Evolutionary conservation across 176 grass and related monocot genomes (phyloP).

Genomic region (Avena sativa): DNA sequence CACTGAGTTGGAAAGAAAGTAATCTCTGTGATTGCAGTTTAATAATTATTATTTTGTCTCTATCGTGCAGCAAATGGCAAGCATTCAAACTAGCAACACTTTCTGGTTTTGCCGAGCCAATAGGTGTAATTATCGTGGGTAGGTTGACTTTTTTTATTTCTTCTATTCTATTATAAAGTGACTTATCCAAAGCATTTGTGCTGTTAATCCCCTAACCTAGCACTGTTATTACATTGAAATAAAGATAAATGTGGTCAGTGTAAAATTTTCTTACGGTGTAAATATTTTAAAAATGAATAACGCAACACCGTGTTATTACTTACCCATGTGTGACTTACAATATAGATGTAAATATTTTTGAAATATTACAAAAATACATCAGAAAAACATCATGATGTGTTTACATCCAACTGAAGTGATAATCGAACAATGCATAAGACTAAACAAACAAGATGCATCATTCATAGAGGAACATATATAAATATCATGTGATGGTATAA

Average conservation of each 20-base stretch:
- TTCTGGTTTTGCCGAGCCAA: slow-evolving; percentile 90
- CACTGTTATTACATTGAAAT: background rate
- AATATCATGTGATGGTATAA: background rate
- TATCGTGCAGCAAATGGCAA: slow-evolving; percentile 93
- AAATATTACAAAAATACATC: background rate
- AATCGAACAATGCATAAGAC: background rate
- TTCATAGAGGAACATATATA: background rate
- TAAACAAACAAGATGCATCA: background rate
- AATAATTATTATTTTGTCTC: slow-evolving; percentile 44
- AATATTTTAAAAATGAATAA: background rate
- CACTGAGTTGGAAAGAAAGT: slow-evolving; percentile 35
- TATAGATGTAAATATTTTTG: background rate
- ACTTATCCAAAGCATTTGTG: background rate
- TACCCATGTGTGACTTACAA: background rate
- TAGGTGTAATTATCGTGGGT: slow-evolving; percentile 92
- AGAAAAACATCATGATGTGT: background rate
- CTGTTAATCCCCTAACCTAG: slow-evolving; percentile 1
- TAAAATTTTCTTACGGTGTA: background rate
- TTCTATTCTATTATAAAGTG: background rate
- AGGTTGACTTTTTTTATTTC: slow-evolving; percentile 37
- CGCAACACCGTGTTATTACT: background rate
- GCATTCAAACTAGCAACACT: slow-evolving; percentile 96
- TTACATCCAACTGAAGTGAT: background rate
- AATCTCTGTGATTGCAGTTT: background rate
- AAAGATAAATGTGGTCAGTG: background rate